Base-by-base conservation (phyloP, 1,284 basidiomycete species). In the Meira nashicola region DNA sequence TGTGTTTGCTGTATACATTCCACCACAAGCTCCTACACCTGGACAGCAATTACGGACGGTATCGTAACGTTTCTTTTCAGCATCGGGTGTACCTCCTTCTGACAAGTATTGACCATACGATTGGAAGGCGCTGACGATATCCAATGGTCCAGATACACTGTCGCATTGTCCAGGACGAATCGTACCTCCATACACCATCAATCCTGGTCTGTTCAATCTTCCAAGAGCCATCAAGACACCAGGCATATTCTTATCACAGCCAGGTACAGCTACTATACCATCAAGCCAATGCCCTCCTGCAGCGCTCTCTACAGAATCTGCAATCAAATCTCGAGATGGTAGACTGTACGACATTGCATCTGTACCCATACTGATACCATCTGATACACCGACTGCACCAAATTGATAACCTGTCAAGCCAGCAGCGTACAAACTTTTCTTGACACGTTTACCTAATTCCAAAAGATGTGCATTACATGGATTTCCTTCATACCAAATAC, bases 221-320 rank as follows among this genome's bases (percentile, higher is more conserved):
- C 73, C 74, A 14, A 77, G 70, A 2, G 73, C 76, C 68, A 78
- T 78, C 10, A 78, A 63, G 5, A 77, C 74, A 65, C 76, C 76
- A 25, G 76, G 76, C 76, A 78, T 78, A 63, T 78, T 78, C 64
- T 78, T 78, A 66, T 78, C 76, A 55, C 76, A 78, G 37, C 75
- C 75, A 9, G 76, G 76, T 28, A 78, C 70, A 8, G 68, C 68
- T 41, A 78, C 75, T 39, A 55, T 58, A 14, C 75, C 76, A 41
- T 78, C 76, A 48, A 77, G 71, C 75, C 75, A 78, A 59, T 78
- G 76, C 14, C 74, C 76, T 53, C 74, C 74, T 50, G 68, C 66
- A 14, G 71, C 74, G 39, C 64, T 67, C 54, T 78, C 76, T 51
- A 78, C 75, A 41, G 66, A 70, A 60, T 78, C 76, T 21, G 76